Base-by-base conservation (phyloP, 2,329 filamentous ascomycete species). In the Pseudogymnoascus sp. region DNA sequence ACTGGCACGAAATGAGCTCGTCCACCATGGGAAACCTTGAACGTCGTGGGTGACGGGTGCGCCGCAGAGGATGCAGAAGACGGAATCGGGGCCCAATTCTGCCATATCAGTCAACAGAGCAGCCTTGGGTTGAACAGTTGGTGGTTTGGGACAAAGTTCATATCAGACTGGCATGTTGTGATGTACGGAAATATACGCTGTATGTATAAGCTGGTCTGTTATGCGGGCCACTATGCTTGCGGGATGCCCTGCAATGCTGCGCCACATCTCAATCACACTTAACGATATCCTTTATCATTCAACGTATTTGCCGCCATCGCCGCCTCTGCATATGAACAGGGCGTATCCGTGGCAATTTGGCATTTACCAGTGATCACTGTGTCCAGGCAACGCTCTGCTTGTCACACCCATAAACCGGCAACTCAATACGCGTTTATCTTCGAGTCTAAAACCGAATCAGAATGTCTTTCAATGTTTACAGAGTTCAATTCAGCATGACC, bases 381-480 rank as follows among this genome's bases (percentile, higher is more conserved):
- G 41, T 25, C 2, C 22, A 25, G 11, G 11, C 22, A 25, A 2
- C 22, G 5, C 22, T 22, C 9, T n/a, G 22, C 12, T 16, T 47
- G 22, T 28, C 4, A 4, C 16, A 14, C 38, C 14, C 28, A 50
- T 25, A 50, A 16, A 50, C 41, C 2, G 6, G 3, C 7, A 2
- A 4, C 22, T 30, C 22, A 30, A n/a, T 3, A 11, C 22, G 22
- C 43, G n/a, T 50, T 50, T 50, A 11, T 8, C 22, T 28, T 14
- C 14, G 16, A 14, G 22, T 6, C 43, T 16, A 8, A 14, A 11
- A 7, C 6, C 8, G 3, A 60, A 54, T 30, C n/a, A 41, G 22
- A 37, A 61, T 61, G 59, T 14, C 59, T 38, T 61, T 57, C 59
- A 58, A 58, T 30, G 59, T 61, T 37, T 61, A 61, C 43, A 61